phyloP scores from a whole-genome alignment of 73 alveolate genomes.

The Tetrahymena borealis region DNA sequence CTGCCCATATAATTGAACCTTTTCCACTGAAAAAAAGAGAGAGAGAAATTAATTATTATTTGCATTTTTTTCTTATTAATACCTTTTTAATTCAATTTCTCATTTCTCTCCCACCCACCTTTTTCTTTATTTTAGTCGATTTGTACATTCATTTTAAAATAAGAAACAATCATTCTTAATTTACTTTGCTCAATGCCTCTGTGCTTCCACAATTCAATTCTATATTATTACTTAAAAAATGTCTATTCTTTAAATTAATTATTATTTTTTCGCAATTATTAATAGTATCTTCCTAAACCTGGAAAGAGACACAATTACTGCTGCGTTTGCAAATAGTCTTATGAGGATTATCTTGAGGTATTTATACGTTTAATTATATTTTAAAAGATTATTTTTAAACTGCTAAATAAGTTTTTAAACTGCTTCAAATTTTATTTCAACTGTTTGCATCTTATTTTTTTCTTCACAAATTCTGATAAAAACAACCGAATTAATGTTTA shows the following conservation, averaged over 20 bases:
- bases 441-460: neutral
- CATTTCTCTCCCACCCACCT: neutral
- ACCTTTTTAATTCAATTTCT: neutral
- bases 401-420: neutral
- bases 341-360: neutral
- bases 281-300: neutral
- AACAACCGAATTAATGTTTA: neutral
- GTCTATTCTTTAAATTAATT: too few species aligned
- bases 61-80: neutral
- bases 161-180: too few species aligned
- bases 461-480: neutral
- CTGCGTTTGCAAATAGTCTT: neutral
- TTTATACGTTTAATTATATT: neutral
- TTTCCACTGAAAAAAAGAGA: neutral
- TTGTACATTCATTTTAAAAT: too few species aligned
- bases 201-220: neutral
- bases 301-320: neutral
- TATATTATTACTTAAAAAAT: too few species aligned
- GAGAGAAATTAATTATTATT: neutral
- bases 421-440: neutral
- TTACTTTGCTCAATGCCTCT: too few species aligned
- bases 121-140: too few species aligned
- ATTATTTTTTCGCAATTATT: neutral
- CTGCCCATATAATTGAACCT: too few species aligned
- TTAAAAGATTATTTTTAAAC: neutral